Conservation (phyloP, 805 yeast genomes). For the Torulaspora indica region DNA sequence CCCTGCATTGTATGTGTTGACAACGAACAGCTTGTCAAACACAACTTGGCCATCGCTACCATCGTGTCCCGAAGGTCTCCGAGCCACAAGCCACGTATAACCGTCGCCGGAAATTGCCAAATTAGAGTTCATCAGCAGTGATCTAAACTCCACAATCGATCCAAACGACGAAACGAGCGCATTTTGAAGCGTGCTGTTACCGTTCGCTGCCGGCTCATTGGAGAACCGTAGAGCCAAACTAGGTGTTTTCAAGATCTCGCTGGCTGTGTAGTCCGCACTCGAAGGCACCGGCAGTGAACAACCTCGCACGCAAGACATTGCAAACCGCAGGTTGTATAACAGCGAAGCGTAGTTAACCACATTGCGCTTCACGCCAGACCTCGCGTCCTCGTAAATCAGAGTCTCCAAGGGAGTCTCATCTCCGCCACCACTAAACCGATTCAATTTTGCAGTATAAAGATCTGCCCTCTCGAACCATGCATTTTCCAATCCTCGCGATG, state of each 20-base stretch:
- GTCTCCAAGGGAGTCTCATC: constrained; percentile 27
- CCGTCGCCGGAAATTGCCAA: constrained; percentile 82
- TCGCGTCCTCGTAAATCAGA: constrained; percentile 30
- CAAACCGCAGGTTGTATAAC: constrained; percentile 38
- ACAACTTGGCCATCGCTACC: constrained; percentile 15
- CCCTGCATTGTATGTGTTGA: constrained; percentile 88
- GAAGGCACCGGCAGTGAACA: constrained; percentile 17
- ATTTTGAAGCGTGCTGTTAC: constrained; percentile 36
- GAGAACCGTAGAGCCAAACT: constrained; percentile 27
- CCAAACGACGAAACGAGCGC: constrained; percentile 67
- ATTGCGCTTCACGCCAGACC: constrained; percentile 31
- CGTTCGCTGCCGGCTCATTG: constrained; percentile 34
- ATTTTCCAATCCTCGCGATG: constrained; percentile 44
- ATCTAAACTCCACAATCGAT: constrained; percentile 67
- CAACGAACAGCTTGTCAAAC: constrained; percentile 53
- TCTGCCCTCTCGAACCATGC: constrained; percentile 48
- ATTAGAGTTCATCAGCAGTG: constrained; percentile 65
- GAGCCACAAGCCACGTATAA: constrained; percentile 80
- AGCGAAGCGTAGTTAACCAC: constrained; percentile 40
- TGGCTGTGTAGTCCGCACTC: constrained; percentile 21
- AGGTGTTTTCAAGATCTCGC: constrained; percentile 46
- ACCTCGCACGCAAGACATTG: constrained; percentile 36
- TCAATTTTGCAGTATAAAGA: constrained; percentile 39
- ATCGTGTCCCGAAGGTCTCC: constrained; percentile 21
- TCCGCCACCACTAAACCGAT: constrained; percentile 30